Conservation (phyloP, 2,329 filamentous ascomycete genomes). For the Ceratocystis eucalypticola region DNA sequence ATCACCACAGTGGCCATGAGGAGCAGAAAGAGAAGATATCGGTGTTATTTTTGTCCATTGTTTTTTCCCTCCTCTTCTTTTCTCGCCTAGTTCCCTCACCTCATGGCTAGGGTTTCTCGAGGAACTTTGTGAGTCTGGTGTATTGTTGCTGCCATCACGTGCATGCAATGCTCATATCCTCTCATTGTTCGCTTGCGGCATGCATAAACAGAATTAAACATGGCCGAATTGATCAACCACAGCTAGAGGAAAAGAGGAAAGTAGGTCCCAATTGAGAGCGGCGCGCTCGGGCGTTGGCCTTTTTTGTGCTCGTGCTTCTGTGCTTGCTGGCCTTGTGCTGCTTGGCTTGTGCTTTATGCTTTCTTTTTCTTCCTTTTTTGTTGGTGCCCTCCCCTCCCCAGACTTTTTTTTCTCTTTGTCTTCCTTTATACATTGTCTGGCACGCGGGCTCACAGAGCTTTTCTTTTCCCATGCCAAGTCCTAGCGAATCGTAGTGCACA, state of each 20-base stretch:
- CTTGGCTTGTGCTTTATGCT: constrained; percentile 7
- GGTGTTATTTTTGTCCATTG: background rate
- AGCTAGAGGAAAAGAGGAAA: background rate
- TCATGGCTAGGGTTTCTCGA: background rate
- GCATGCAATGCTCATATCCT: background rate
- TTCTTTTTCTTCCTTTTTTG: constrained; percentile 4
- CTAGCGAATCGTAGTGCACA: background rate
- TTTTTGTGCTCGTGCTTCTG: background rate
- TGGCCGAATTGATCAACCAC: background rate
- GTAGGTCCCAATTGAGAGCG: background rate
- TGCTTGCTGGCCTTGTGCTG: background rate
- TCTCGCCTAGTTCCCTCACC: background rate
- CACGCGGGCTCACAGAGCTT: constrained; percentile 7
- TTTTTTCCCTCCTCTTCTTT: background rate
- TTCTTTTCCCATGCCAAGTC: constrained; percentile 3
- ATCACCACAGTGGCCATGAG: too few relatives aligned
- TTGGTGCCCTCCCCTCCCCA: background rate
- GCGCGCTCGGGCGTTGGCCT: constrained; percentile 5
- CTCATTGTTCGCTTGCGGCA: background rate
- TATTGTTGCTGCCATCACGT: too few relatives aligned
- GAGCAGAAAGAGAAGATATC: too few relatives aligned
- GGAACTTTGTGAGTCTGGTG: background rate
- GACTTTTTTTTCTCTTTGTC: background rate
- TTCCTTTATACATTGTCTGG: constrained; percentile 1
- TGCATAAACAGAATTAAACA: background rate